A percentile compares a stretch with the other conserved stretches of the same genome.
These are phyloP conservation scores for Flaveria brownii DNA, from an alignment of 129 eudicot genomes.

Conservation along the genomic window DNA sequence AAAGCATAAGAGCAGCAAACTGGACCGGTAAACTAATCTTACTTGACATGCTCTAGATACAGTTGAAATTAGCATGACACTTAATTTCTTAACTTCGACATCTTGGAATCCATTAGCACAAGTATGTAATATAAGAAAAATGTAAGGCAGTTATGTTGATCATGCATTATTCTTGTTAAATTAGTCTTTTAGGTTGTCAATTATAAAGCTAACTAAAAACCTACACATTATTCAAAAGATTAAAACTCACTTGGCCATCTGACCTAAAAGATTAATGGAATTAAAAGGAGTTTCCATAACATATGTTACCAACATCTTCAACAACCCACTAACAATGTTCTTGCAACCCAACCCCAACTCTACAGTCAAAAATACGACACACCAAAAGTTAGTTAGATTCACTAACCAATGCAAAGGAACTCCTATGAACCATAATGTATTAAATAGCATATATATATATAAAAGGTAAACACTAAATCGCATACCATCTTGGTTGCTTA, in stretches of 20 bases:
- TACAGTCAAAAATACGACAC: conserved; percentile 39
- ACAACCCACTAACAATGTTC: conserved; percentile 48
- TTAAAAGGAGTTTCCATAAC: conserved; percentile 40
- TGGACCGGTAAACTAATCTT: conserved; percentile 39
- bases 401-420: not conserved
- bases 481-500: conserved; percentile 60
- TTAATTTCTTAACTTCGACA: conserved; percentile 46
- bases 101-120: conserved; percentile 62
- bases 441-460: not conserved
- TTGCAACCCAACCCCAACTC: conserved; percentile 77
- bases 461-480: not conserved
- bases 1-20: conserved; percentile 56
- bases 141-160: not conserved
- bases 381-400: conserved; percentile 17
- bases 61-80: conserved; percentile 43
- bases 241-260: conserved; percentile 59
- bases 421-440: not conserved
- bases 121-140: conserved; percentile 42
- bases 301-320: conserved; percentile 46
- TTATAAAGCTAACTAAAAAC: not conserved
- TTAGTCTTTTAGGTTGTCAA: conserved; percentile 1
- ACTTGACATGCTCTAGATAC: conserved; percentile 31
- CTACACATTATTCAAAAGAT: not conserved
- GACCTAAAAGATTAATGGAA: conserved; percentile 66
- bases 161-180: not conserved